phyloP scores from a whole-genome alignment of 202 grass and related monocot genomes.

The Elaeis oleifera region DNA sequence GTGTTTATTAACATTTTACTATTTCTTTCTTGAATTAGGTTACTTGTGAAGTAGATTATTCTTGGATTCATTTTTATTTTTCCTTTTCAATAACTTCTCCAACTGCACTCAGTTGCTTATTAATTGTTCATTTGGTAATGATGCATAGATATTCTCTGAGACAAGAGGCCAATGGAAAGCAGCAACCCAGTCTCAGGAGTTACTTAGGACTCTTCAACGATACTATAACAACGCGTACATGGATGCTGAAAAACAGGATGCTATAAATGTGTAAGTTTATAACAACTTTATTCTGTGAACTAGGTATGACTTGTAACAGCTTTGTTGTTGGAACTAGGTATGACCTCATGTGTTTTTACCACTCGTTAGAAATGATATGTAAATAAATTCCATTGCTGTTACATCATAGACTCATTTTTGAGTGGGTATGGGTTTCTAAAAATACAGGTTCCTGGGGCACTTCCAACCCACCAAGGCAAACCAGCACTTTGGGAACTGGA shows the following conservation, averaged over 20 bases:
- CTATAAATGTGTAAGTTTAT: constrained; percentile 91
- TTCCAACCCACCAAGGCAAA: constrained; percentile 92
- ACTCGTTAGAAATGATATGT: constrained; percentile 12
- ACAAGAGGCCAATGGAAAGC: constrained; percentile 93
- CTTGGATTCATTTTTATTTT: too few relatives aligned
- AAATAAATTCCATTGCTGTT: constrained; percentile 3
- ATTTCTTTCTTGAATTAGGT: too few relatives aligned
- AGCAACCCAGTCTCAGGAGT: constrained; percentile 91
- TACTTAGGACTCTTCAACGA: constrained; percentile 81
- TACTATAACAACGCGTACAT: constrained; percentile 95
- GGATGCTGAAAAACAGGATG: constrained; percentile 95
- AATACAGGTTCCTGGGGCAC: constrained; percentile 79
- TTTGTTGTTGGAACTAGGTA: too few relatives aligned
- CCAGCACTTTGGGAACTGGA: constrained; percentile 85
- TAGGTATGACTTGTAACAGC: not conserved
- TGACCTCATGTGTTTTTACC: too few relatives aligned
- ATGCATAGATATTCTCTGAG: constrained; percentile 78
- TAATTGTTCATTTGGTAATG: constrained; percentile 14
- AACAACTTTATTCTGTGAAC: constrained; percentile 11
- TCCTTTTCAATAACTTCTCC: too few relatives aligned
- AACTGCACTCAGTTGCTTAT: constrained; percentile 8
- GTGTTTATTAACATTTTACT: too few relatives aligned
- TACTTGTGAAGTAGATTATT: too few relatives aligned
- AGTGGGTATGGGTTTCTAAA: constrained; percentile 9
- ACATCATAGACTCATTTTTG: not conserved